Conservation (phyloP, 2,329 filamentous ascomycete species). For the Aspergillus transmontanensis region DNA sequence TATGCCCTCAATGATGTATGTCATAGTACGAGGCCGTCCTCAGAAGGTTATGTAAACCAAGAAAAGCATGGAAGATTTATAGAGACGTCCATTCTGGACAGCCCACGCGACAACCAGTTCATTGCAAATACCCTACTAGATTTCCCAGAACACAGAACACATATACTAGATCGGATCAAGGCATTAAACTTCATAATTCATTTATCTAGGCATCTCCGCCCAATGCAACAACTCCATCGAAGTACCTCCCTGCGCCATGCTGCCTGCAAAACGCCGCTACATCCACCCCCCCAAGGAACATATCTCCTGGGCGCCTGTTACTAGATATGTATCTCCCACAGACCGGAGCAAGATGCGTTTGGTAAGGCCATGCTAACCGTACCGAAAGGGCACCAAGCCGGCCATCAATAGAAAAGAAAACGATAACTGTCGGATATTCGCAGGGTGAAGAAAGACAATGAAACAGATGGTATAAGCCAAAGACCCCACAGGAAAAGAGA, state of each 20-base stretch:
- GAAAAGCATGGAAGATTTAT: not conserved
- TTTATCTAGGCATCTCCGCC: constrained; percentile 3
- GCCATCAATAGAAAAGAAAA: constrained; percentile 2
- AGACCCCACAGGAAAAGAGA: not conserved
- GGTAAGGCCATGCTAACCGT: not conserved
- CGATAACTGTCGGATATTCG: not conserved
- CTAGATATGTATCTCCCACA: not conserved
- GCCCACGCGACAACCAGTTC: not conserved
- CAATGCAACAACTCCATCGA: constrained; percentile 1
- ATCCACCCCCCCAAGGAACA: not conserved
- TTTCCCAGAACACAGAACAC: not conserved
- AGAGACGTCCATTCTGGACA: no score
- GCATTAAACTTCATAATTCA: constrained; percentile 3
- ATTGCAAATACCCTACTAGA: not conserved
- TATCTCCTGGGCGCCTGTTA: not conserved
- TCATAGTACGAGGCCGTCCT: not conserved
- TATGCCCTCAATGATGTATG: not conserved
- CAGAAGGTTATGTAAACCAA: not conserved
- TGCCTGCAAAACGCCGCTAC: not conserved
- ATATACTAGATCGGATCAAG: not conserved
- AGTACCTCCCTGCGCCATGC: constrained; percentile 3
- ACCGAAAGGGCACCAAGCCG: not conserved
- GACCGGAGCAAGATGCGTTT: not conserved
- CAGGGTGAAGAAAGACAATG: not conserved
- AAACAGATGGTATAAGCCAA: constrained; percentile 1